A percentile compares a stretch with the other conserved stretches of the same genome.
These are phyloP conservation scores for Penicillium occitanis DNA, from an alignment of 2,329 filamentous ascomycete genomes.

Conservation along the genomic window DNA sequence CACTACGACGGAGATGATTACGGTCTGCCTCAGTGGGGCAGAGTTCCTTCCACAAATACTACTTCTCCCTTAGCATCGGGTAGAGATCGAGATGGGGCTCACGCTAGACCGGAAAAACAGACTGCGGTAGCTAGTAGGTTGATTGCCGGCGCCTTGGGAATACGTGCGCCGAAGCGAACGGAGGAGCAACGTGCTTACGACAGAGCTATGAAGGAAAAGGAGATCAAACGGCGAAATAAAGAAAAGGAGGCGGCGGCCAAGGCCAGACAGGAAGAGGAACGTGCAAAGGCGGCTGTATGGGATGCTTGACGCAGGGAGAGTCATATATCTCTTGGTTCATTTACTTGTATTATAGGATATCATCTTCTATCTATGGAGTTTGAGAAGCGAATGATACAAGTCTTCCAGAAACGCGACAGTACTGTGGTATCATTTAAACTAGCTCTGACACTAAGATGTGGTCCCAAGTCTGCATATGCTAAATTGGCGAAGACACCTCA, in stretches of 20 bases:
- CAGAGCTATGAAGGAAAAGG: constrained; percentile 75
- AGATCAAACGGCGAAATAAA: constrained; percentile 71
- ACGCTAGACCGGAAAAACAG: constrained; percentile 76
- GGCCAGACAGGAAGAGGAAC: constrained; percentile 65
- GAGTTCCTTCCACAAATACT: constrained; percentile 20
- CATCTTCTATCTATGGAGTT: background rate
- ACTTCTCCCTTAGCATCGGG: constrained; percentile 12
- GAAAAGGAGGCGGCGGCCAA: constrained; percentile 66
- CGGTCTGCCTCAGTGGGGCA: constrained; percentile 5
- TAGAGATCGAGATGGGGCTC: constrained; percentile 20
- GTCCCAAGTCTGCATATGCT: background rate
- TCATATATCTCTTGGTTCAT: background rate
- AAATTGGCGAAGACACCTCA: too few relatives aligned
- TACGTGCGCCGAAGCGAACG: constrained; percentile 75
- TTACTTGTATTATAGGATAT: background rate
- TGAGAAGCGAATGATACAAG: constrained; percentile 1
- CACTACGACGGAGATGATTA: constrained; percentile 6
- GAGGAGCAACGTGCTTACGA: constrained; percentile 90
- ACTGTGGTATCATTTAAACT: background rate
- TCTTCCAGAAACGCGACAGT: background rate
- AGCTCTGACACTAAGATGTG: background rate
- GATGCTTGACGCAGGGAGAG: constrained; percentile 54
- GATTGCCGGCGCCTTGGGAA: constrained; percentile 84
- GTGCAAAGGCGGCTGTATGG: constrained; percentile 84
- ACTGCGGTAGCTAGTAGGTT: constrained; percentile 85